A percentile compares a stretch with the other conserved stretches of the same genome.
Conservation (phyloP, 1,284 basidiomycete genomes). For the Pseudozyma pruni region DNA sequence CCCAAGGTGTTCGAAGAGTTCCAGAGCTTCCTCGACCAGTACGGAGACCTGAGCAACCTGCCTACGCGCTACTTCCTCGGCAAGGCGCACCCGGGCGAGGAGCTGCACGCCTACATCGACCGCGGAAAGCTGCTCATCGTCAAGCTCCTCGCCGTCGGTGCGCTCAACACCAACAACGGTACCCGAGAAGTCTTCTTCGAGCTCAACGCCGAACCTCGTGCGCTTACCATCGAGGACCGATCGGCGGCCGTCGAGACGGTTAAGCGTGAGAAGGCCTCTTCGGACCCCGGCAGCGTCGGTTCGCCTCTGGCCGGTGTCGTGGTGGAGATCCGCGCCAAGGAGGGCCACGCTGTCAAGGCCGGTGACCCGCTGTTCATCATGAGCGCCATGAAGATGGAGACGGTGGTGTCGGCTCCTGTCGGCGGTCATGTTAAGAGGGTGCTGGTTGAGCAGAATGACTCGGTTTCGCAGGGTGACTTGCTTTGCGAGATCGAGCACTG, state of each 20-base stretch:
- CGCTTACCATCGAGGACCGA: constrained; percentile 83
- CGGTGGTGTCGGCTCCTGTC: constrained; percentile 91
- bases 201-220: constrained; percentile 68
- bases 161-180: constrained; percentile 88
- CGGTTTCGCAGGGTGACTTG: constrained; percentile 87
- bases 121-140: constrained; percentile 94
- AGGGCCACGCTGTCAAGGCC: constrained; percentile 95
- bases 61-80: constrained; percentile 98
- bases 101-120: constrained; percentile 96
- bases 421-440: constrained; percentile 94
- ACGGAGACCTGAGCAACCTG: constrained; percentile 82
- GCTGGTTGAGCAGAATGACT: constrained; percentile 78
- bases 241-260: constrained; percentile 92
- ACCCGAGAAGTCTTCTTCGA: constrained; percentile 98
- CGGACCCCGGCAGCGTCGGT: constrained; percentile 92
- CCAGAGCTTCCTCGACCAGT: constrained; percentile 91
- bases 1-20: constrained; percentile 98
- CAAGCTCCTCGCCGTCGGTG: constrained; percentile 92
- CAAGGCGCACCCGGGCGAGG: constrained; percentile 89
- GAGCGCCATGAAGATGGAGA: constrained; percentile 77
- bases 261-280: constrained; percentile 89
- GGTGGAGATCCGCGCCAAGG: constrained; percentile 95
- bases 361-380: constrained; percentile 84
- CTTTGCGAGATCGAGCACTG: constrained; percentile 73
- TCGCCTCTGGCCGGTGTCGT: constrained; percentile 87